phyloP scores from a whole-genome alignment of 345 rosid genomes.

The Dimocarpus longan region DNA sequence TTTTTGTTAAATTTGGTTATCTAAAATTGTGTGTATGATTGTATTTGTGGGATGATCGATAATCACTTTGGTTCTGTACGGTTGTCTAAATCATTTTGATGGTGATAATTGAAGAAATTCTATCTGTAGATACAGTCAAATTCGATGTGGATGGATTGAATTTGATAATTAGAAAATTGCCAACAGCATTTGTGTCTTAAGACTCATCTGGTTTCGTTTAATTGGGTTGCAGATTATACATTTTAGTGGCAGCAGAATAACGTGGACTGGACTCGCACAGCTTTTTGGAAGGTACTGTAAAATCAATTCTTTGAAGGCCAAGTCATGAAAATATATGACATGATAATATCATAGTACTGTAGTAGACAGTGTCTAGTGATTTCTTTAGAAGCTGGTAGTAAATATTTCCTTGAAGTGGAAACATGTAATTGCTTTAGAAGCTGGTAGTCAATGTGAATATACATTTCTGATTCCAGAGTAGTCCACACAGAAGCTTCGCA shows the following conservation, averaged over 20 bases:
- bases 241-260: too few species aligned
- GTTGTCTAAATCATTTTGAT: too few species aligned
- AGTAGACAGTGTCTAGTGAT: too few species aligned
- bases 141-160: neutral
- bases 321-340: too few species aligned
- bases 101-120: neutral
- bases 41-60: too few species aligned
- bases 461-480: neutral
- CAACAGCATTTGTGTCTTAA: neutral
- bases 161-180: neutral
- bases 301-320: neutral
- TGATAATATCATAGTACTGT: too few species aligned
- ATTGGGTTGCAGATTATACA: neutral
- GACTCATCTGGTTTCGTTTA: neutral
- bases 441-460: neutral
- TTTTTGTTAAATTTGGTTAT: too few species aligned
- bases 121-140: neutral
- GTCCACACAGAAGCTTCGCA: neutral
- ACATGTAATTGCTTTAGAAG: neutral
- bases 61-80: too few species aligned
- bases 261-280: too few species aligned
- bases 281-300: neutral
- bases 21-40: too few species aligned
- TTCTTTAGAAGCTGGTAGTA: too few species aligned
- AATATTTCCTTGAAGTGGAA: too few species aligned